Base-by-base conservation (phyloP, 305 asterid species). In the Solanum chacoense region DNA sequence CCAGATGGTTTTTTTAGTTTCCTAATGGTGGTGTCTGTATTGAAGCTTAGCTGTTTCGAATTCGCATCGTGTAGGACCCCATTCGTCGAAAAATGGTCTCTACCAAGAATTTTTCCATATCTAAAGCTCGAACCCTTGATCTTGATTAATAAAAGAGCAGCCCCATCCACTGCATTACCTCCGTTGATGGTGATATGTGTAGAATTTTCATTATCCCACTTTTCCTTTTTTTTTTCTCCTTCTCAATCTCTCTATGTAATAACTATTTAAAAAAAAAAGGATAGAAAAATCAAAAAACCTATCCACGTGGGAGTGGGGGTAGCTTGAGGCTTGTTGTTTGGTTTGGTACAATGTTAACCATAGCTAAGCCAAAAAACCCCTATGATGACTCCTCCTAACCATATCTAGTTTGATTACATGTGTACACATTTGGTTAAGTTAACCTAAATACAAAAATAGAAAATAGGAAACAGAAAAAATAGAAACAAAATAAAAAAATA, bases 301-400 rank as follows among this genome's bases (percentile, higher is more conserved):
- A 26, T 50, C 87, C 87, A 20, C 87, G 87, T 84, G 45, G 72
- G 38, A 2, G 7, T 29, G 11, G 74, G 73, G 45, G 45, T 50
- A 29, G 86, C 86, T 83, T 84, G 31, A 84, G 87, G 20, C 5
- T 84, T 84, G 87, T 37, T 84, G 87, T 83, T 83, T 50, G 73
- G 87, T 83, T 81, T 50, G 73, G 31, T 59, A 65, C 35, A 84
- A 37, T 59, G 12, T 86, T 86, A 87, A 88, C 78, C 87, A 76
- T 28, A 79, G 45, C 69, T 88, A 78, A 12, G 5, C 29, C 34
- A 3, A 63, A 59, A 63, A 73, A n/a, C 18, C 10, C 26, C 5
- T 18, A 31, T 50, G 76, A 35, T 45, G 28, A 59, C 69, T 45
- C 86, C n/a, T 80, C 71, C 22, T 50, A 83, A 83, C 45, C 78